phyloP scores from a whole-genome alignment of 441 rosid genomes.

The Gossypium davidsonii region DNA sequence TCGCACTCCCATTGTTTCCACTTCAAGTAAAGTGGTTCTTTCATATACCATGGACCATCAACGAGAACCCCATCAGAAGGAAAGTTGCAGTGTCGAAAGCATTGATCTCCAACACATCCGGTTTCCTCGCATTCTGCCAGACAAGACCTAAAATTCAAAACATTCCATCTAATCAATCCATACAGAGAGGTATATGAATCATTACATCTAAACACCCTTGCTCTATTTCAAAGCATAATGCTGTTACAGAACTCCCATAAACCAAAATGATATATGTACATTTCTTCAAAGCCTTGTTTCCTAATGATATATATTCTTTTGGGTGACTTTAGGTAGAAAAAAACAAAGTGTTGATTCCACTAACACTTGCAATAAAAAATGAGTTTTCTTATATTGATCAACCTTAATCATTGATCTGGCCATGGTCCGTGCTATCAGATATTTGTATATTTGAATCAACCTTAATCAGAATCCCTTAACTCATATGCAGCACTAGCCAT shows the following conservation, averaged over 20 bases:
- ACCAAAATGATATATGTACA: not conserved
- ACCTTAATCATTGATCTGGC: too few relatives aligned
- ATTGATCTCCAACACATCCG: slow-evolving; percentile 61
- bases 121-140: slow-evolving; percentile 46
- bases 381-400: too few relatives aligned
- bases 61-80: slow-evolving; percentile 37
- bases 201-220: not conserved
- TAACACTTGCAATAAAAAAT: too few relatives aligned
- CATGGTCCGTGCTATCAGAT: too few relatives aligned
- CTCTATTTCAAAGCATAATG: not conserved
- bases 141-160: slow-evolving; percentile 40
- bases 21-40: slow-evolving; percentile 67
- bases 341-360: not conserved
- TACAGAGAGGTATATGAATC: not conserved
- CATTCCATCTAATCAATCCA: not conserved
- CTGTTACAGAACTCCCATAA: not conserved
- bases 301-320: not conserved
- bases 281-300: not conserved
- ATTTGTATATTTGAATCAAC: too few relatives aligned
- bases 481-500: too few relatives aligned
- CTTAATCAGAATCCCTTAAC: too few relatives aligned
- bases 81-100: slow-evolving; percentile 70
- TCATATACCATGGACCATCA: slow-evolving; percentile 69
- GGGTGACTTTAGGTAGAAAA: not conserved
- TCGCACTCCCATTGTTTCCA: slow-evolving; percentile 81